Conservation (phyloP, 1,139 yeast species). For the Zhuliangozyma blackwelliae region DNA sequence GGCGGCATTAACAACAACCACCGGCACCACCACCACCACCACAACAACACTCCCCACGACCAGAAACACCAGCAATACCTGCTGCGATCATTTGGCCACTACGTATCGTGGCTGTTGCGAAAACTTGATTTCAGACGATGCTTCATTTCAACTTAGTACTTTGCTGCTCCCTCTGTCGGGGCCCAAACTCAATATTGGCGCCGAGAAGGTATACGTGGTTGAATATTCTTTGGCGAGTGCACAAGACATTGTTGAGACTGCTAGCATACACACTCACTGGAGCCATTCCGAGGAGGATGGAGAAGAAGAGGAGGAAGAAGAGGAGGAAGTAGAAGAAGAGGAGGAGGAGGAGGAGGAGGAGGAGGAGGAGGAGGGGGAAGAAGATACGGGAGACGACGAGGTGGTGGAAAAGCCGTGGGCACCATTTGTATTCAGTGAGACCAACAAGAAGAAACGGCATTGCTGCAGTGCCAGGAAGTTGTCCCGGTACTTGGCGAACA, state of each 20-base stretch:
- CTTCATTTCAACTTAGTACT: not conserved
- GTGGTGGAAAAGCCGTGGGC: not conserved
- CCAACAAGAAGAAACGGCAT: not conserved
- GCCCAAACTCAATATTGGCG: constrained; percentile 1
- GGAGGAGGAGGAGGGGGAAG: constrained; percentile 1
- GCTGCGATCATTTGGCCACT: too few relatives aligned
- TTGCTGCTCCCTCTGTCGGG: too few relatives aligned
- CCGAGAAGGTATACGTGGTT: constrained; percentile 1
- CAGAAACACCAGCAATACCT: too few relatives aligned
- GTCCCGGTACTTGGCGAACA: too few relatives aligned
- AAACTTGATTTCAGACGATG: constrained; percentile 5
- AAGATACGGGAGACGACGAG: not conserved
- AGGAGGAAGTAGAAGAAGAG: constrained; percentile 1
- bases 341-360: not conserved
- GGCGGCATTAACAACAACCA: too few relatives aligned
- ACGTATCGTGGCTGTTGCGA: too few relatives aligned
- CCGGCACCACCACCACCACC: too few relatives aligned
- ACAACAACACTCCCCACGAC: too few relatives aligned
- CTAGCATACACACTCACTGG: not conserved
- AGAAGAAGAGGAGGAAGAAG: not conserved
- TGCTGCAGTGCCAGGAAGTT: too few relatives aligned
- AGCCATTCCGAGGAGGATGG: too few relatives aligned
- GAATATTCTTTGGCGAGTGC: not conserved
- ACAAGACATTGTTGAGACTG: not conserved
- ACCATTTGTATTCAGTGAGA: not conserved